These are phyloP conservation scores for Solanum tacnaense DNA, from an alignment of 257 asterid species.

Conservation along the genomic window DNA sequence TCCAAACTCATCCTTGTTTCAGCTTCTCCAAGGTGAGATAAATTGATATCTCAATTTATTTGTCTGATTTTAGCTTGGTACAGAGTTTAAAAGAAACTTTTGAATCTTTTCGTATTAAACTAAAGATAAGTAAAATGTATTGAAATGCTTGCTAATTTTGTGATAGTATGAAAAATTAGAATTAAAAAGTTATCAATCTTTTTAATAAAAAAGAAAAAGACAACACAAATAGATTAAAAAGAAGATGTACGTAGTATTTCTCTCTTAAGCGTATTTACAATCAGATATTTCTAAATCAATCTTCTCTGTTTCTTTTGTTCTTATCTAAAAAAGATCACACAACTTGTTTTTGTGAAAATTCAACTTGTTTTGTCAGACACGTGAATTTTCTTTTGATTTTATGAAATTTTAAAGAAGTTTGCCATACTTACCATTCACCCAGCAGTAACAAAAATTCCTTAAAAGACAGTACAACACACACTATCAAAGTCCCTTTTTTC, in stretches of 20 bases:
- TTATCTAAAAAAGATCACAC: background rate
- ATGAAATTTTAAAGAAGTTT: background rate
- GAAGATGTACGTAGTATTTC: background rate
- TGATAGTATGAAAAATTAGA: too few relatives aligned
- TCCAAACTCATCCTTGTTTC: constrained; percentile 20
- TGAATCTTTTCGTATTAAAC: too few relatives aligned
- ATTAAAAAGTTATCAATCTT: background rate
- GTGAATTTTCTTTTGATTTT: background rate
- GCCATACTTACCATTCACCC: background rate
- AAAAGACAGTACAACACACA: background rate
- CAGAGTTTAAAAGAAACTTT: too few relatives aligned
- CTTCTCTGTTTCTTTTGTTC: background rate
- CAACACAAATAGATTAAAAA: too few relatives aligned
- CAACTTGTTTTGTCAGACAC: background rate
- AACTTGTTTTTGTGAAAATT: background rate
- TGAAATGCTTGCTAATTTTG: too few relatives aligned
- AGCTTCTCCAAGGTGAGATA: constrained; percentile 26
- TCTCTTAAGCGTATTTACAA: background rate
- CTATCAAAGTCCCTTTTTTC: background rate
- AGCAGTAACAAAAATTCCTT: background rate
- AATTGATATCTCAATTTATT: too few relatives aligned
- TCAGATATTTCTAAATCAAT: background rate
- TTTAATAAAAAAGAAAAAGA: too few relatives aligned
- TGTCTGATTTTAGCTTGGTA: too few relatives aligned
- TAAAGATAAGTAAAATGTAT: background rate